Conservation (phyloP, 2,329 filamentous ascomycete species). For the Penicillium freii region DNA sequence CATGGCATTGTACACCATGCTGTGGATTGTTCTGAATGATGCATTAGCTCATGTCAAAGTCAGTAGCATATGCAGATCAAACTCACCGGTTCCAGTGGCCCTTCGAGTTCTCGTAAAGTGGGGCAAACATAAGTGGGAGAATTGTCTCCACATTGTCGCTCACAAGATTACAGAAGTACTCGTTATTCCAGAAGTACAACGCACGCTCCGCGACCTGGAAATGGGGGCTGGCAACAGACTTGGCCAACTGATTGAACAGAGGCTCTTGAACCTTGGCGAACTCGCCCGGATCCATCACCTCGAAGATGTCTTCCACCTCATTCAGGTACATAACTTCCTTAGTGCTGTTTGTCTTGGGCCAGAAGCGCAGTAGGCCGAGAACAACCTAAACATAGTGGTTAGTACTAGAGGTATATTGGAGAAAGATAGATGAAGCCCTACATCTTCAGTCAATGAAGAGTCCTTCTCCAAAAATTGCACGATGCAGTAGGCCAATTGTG, state of each 20-base stretch:
- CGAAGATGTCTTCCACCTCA: slow-evolving; percentile 98
- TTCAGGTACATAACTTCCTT: slow-evolving; percentile 99
- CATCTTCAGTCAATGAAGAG: slow-evolving; percentile 93
- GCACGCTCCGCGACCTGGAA: slow-evolving; percentile 98
- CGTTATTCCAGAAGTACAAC: slow-evolving; percentile 99
- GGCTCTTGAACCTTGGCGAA: slow-evolving; percentile 99
- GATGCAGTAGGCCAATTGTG: slow-evolving; percentile 96
- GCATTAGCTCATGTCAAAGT: slow-evolving; percentile 23
- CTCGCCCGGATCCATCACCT: slow-evolving; percentile 98
- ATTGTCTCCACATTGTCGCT: slow-evolving; percentile 99
- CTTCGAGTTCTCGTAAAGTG: slow-evolving; percentile 97
- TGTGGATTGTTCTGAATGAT: slow-evolving; percentile 82
- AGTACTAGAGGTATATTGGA: background rate
- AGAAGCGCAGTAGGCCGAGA: slow-evolving; percentile 88
- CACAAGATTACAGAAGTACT: slow-evolving; percentile 98
- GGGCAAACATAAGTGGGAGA: slow-evolving; percentile 98
- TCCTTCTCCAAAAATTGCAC: slow-evolving; percentile 99
- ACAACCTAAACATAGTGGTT: slow-evolving; percentile 65
- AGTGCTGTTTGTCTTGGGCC: slow-evolving; percentile 99
- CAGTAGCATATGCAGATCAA: background rate
- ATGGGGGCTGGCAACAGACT: slow-evolving; percentile 96
- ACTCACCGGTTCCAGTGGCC: slow-evolving; percentile 96
- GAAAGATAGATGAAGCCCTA: slow-evolving; percentile 42
- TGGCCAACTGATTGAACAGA: slow-evolving; percentile 93
- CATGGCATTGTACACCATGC: slow-evolving; percentile 99